phyloP scores from a whole-genome alignment of 2,329 filamentous ascomycete species.

The Nemania sp. region DNA sequence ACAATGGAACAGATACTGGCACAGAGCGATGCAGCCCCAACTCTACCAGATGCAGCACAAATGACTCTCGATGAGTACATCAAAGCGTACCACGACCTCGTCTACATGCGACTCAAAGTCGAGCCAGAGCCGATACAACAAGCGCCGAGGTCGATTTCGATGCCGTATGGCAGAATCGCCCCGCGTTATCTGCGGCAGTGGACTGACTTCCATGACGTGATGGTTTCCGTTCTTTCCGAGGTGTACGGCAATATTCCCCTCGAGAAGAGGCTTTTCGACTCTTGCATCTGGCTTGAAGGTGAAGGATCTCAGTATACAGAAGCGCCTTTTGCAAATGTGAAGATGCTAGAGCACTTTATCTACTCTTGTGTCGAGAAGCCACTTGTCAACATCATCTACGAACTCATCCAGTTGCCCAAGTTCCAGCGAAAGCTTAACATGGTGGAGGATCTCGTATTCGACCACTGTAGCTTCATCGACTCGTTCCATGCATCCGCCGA shows the following conservation, averaged over 20 bases:
- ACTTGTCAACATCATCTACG: slow-evolving; percentile 37
- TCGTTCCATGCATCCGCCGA: slow-evolving; percentile 17
- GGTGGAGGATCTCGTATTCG: slow-evolving; percentile 39
- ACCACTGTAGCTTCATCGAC: slow-evolving; percentile 39
- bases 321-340: slow-evolving; percentile 34
- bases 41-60: too few species aligned
- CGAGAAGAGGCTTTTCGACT: slow-evolving; percentile 36
- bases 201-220: slow-evolving; percentile 37
- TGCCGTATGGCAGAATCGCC: slow-evolving; percentile 37
- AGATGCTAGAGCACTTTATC: slow-evolving; percentile 37
- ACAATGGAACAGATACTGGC: too few species aligned
- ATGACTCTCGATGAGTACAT: slow-evolving; percentile 42
- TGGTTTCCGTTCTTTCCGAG: slow-evolving; percentile 26
- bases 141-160: slow-evolving; percentile 26
- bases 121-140: slow-evolving; percentile 26
- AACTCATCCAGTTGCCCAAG: slow-evolving; percentile 28
- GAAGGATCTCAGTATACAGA: slow-evolving; percentile 30
- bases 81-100: slow-evolving; percentile 32
- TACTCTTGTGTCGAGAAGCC: slow-evolving; percentile 38
- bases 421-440: slow-evolving; percentile 23
- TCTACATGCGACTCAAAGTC: slow-evolving; percentile 34
- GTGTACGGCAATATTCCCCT: slow-evolving; percentile 30
- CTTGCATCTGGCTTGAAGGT: slow-evolving; percentile 26
- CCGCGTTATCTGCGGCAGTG: slow-evolving; percentile 36
- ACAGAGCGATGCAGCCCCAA: too few species aligned